Evolutionary conservation across 2,329 filamentous ascomycete species (phyloP).

Genomic region (Monilinia polystroma): DNA sequence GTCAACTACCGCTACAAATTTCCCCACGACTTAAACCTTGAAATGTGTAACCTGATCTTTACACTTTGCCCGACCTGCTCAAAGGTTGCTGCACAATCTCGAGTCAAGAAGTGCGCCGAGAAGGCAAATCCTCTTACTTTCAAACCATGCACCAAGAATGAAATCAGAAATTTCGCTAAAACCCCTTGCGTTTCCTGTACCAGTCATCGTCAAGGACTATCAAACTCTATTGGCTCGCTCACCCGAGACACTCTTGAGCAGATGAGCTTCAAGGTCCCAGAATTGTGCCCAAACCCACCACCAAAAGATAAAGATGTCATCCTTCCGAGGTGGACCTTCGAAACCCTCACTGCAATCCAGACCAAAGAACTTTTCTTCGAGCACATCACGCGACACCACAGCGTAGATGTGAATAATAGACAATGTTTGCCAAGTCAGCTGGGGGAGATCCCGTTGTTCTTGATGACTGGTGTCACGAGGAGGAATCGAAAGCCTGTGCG

Average conservation of each 20-base stretch:
- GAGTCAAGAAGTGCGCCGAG: not conserved
- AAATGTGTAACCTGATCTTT: not conserved
- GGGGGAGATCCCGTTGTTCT: not conserved
- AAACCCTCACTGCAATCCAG: not conserved
- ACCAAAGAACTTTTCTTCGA: slow-evolving; percentile 4
- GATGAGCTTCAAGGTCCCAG: not conserved
- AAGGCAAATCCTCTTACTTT: not conserved
- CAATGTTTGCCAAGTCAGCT: slow-evolving; percentile 1
- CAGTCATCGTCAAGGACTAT: no score
- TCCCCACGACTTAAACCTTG: not conserved
- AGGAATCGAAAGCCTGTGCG: not conserved
- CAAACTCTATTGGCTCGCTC: not conserved
- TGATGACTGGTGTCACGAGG: not conserved
- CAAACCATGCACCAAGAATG: not conserved
- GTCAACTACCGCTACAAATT: not conserved
- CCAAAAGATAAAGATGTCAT: not conserved
- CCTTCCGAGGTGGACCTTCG: not conserved
- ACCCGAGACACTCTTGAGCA: slow-evolving; percentile 5
- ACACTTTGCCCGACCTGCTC: slow-evolving; percentile 1
- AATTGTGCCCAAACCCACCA: not conserved
- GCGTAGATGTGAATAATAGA: not conserved
- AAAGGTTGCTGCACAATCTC: not conserved
- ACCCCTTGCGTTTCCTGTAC: not conserved
- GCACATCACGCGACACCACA: not conserved
- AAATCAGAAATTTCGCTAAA: not conserved